These are phyloP conservation scores for Huiozyma naganishii DNA, from an alignment of 805 yeast genomes.

Conservation along the genomic window DNA sequence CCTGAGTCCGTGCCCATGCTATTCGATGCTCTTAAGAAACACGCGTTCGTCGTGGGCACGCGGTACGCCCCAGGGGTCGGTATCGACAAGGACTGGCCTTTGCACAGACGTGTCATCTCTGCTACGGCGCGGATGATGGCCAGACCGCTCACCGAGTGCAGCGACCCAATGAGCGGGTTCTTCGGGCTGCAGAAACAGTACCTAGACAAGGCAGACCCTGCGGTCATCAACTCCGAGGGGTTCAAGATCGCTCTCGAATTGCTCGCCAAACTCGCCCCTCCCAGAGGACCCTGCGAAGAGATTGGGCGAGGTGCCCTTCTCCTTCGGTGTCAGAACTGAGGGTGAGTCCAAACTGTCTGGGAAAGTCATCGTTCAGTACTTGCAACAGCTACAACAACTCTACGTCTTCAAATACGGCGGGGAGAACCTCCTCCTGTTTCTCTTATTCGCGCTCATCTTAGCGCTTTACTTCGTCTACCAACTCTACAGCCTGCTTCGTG, in stretches of 20 bases:
- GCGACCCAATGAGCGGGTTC: constrained; percentile 45
- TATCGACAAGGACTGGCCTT: constrained; percentile 44
- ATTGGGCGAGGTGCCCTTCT: constrained; percentile 39
- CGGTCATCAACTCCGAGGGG: constrained; percentile 34
- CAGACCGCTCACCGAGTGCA: constrained; percentile 39
- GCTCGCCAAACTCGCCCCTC: constrained; percentile 36
- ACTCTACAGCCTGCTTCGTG: constrained; percentile 15
- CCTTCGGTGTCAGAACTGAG: constrained; percentile 44
- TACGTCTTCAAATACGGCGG: constrained; percentile 38
- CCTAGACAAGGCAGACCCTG: constrained; percentile 25
- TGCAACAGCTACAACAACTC: constrained; percentile 36
- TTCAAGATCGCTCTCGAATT: constrained; percentile 42
- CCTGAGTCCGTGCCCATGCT: constrained; percentile 41
- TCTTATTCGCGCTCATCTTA: constrained; percentile 24
- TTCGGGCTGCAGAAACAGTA: constrained; percentile 40
- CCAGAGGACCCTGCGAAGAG: constrained; percentile 23
- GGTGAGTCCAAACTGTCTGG: constrained; percentile 42
- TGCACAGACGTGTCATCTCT: constrained; percentile 39
- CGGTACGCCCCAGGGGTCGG: constrained; percentile 47
- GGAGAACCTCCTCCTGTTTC: constrained; percentile 27
- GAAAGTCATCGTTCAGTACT: constrained; percentile 38
- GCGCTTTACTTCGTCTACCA: constrained; percentile 24
- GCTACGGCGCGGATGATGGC: constrained; percentile 41
- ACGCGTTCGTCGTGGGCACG: constrained; percentile 40
- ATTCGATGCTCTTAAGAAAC: constrained; percentile 30